Evolutionary conservation across 192 early-diverging fungal genomes (phyloP).

Genomic region (Gryganskiella cystojenkinii): DNA sequence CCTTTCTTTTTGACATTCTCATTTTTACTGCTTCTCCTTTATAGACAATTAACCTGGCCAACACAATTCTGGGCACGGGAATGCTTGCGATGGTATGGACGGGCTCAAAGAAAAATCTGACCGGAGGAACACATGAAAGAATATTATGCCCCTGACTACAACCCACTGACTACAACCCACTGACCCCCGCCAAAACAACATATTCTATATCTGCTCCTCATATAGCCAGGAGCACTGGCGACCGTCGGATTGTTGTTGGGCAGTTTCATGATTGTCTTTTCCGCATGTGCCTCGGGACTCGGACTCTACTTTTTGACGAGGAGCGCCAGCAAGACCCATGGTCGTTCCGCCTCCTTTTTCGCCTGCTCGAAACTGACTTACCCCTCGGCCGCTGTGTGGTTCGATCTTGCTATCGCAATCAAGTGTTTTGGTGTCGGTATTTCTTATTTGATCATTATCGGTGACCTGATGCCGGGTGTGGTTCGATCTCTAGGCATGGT

Average conservation of each 20-base stretch:
- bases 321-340: slow-evolving; percentile 79
- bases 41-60: slow-evolving; percentile 86
- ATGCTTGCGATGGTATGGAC: slow-evolving; percentile 93
- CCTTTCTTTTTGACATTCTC: slow-evolving; percentile 3
- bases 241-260: slow-evolving; percentile 87
- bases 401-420: slow-evolving; percentile 97
- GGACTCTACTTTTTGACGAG: slow-evolving; percentile 88
- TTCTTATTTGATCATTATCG: slow-evolving; percentile 95
- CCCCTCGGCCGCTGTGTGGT: slow-evolving; percentile 85
- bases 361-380: slow-evolving; percentile 92
- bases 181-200: too few species aligned
- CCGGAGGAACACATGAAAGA: not conserved
- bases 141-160: not conserved
- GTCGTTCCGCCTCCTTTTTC: slow-evolving; percentile 91
- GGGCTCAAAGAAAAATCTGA: not conserved
- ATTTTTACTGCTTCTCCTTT: slow-evolving; percentile 1
- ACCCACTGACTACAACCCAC: not conserved
- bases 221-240: slow-evolving; percentile 85
- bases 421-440: slow-evolving; percentile 99
- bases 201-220: slow-evolving; percentile 2
- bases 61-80: slow-evolving; percentile 97
- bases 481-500: slow-evolving; percentile 47
- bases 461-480: slow-evolving; percentile 90
- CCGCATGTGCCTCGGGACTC: slow-evolving; percentile 76
- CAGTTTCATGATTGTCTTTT: slow-evolving; percentile 81